Evolutionary conservation across 1,139 yeast genomes (phyloP), one percentile per base, ranked within the genome.

Genomic region (Geotrichum armillariae): DNA sequence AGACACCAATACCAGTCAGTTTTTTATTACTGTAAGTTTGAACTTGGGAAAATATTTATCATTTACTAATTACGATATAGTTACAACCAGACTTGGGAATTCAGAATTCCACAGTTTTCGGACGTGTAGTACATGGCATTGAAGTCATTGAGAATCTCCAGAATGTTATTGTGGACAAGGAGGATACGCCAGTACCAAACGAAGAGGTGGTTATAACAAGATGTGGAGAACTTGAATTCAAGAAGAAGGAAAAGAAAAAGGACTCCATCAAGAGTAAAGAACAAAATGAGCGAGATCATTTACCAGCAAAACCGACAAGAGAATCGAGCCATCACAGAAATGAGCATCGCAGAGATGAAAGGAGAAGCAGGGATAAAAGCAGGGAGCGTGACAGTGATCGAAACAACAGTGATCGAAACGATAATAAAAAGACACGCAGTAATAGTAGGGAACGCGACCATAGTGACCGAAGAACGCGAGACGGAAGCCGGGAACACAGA

Each of bases 1-100:
- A 17, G 61, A 79, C 52, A 69, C 83, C 3, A 85, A 84, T 59
- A 75, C 78, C 12, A 80, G 90, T 0, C 95, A 86, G 62, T 88
- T 89, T 62, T 87, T 88, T 64, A 83, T 89, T 56, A 79, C 72
- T 11, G 59, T 57, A 46, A 50, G 60, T 48, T 3, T 21, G 9
- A 14, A 16, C 25, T 6, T 27, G 16, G 11, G 8, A 41, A 16
- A 25, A 5, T 2, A 11, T 16, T 21, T 32, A 14, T 25, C 12
- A 21, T 7, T 11, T 17, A 11, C 45, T 79, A 84, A 16, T 79
- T 86, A 0, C 73, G 68, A 50, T 14, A 29, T 31, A 40, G 76
- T 85, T 46, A 18, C 43, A 31, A 58, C 60, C 31, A 56, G 55
- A 1, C 76, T 18, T 49, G 5, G 33, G 80, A n/a, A 47, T 47